These are phyloP conservation scores for Cercospora nicotianae DNA, from an alignment of 2,329 filamentous ascomycete genomes.

Conservation along the genomic window DNA sequence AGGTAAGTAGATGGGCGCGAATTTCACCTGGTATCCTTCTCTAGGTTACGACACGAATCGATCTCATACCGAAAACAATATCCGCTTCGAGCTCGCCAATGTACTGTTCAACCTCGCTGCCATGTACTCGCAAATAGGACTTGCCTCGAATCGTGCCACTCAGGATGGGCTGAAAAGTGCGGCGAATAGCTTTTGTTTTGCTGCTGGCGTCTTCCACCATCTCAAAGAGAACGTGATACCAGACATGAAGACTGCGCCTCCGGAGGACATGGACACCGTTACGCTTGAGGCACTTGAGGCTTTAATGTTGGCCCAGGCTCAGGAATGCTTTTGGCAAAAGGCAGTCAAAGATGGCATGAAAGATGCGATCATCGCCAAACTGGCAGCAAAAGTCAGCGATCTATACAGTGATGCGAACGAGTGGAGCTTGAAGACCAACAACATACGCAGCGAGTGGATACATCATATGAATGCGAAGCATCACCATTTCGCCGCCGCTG, in stretches of 20 bases:
- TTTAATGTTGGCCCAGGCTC: slow-evolving; percentile 85
- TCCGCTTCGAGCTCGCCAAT: slow-evolving; percentile 84
- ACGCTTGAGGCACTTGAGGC: slow-evolving; percentile 82
- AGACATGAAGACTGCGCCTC: slow-evolving; percentile 74
- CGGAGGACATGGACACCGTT: slow-evolving; percentile 91
- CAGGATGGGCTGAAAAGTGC: slow-evolving; percentile 83
- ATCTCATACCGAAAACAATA: slow-evolving; percentile 56
- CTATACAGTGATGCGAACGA: slow-evolving; percentile 83
- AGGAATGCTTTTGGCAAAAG: slow-evolving; percentile 98
- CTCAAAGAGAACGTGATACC: slow-evolving; percentile 75
- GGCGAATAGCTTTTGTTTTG: slow-evolving; percentile 84
- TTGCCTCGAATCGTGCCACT: slow-evolving; percentile 72
- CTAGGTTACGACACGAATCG: slow-evolving; percentile 64
- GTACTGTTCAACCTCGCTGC: slow-evolving; percentile 90
- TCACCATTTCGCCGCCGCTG: slow-evolving; percentile 93
- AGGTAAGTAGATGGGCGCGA: slow-evolving; percentile 71
- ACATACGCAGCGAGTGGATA: slow-evolving; percentile 92
- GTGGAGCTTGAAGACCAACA: slow-evolving; percentile 81
- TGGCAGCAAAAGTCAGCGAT: slow-evolving; percentile 88
- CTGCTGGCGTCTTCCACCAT: slow-evolving; percentile 79
- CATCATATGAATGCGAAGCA: slow-evolving; percentile 97
- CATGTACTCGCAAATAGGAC: slow-evolving; percentile 88
- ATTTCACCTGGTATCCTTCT: slow-evolving; percentile 95
- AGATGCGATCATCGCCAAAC: slow-evolving; percentile 85
- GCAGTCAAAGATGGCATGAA: slow-evolving; percentile 92